Evolutionary conservation across 257 asterid genomes (phyloP).

Genomic region (Solanum ahanhuiri): DNA sequence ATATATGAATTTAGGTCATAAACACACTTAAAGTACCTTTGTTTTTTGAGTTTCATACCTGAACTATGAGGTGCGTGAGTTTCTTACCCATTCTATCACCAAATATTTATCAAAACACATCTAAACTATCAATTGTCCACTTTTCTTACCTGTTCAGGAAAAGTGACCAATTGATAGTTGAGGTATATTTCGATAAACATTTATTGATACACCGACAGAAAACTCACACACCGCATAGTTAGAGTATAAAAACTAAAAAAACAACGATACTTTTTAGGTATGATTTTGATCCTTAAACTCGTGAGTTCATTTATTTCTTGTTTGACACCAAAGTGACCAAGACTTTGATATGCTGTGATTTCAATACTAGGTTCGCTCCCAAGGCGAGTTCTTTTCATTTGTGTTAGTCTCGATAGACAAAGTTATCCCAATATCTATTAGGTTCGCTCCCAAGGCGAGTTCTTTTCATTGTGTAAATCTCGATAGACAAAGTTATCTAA

Average conservation of each 20-base stretch:
- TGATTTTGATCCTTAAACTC: background rate
- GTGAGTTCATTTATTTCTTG: background rate
- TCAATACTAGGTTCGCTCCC: background rate
- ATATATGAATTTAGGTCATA: background rate
- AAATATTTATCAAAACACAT: background rate
- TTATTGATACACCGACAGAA: background rate
- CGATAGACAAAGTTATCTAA: fast-evolving
- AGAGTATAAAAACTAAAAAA: background rate
- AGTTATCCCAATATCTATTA: background rate
- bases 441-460: background rate
- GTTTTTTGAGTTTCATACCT: background rate
- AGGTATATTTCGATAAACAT: background rate
- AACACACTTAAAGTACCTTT: background rate
- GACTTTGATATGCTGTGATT: background rate
- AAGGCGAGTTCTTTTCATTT: background rate
- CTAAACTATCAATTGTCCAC: background rate
- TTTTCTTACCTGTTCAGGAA: fast-evolving
- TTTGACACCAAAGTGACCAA: background rate
- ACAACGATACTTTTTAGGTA: background rate
- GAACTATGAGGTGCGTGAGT: background rate
- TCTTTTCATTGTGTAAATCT: background rate
- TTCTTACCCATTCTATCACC: fast-evolving
- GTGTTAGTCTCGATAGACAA: background rate
- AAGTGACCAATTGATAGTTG: background rate
- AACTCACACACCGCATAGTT: background rate